These are phyloP conservation scores for Hanseniaspora hatyaiensis DNA, from an alignment of 805 yeast species.

Conservation along the genomic window DNA sequence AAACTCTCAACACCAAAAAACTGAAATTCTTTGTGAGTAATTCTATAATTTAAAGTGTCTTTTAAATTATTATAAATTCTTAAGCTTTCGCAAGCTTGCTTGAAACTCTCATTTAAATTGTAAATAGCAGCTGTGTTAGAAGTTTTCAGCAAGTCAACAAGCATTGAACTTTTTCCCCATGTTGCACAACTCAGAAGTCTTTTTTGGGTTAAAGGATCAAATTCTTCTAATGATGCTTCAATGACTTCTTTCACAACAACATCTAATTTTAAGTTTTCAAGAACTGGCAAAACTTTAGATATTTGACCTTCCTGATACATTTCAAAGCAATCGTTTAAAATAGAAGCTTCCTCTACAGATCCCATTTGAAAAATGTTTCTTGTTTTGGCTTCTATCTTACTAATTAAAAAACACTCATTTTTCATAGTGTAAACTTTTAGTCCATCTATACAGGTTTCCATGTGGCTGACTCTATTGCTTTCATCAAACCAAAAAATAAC, in stretches of 20 bases:
- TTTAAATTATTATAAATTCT: conserved; percentile 60
- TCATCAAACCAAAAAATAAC: conserved; percentile 40
- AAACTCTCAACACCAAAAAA: conserved; percentile 45
- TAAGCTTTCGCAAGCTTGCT: conserved; percentile 48
- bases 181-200: conserved; percentile 66
- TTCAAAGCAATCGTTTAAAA: conserved; percentile 66
- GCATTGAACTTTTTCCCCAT: conserved; percentile 57
- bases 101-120: conserved; percentile 44
- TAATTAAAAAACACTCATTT: conserved; percentile 45
- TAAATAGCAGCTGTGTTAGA: not conserved
- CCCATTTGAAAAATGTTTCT: conserved; percentile 68
- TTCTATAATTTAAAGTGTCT: conserved; percentile 51
- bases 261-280: conserved; percentile 41
- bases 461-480: conserved; percentile 22
- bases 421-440: conserved; percentile 49
- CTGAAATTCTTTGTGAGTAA: conserved; percentile 48
- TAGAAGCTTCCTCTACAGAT: conserved; percentile 70
- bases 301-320: conserved; percentile 44
- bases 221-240: conserved; percentile 64
- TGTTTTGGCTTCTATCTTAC: conserved; percentile 48
- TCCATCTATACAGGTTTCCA: conserved; percentile 56
- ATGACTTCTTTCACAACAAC: conserved; percentile 64
- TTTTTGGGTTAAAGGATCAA: conserved; percentile 71
- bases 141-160: conserved; percentile 22
- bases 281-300: conserved; percentile 70